These are phyloP conservation scores for Kwoniella sp. DNA, from an alignment of 768 basidiomycete genomes.

Conservation along the genomic window DNA sequence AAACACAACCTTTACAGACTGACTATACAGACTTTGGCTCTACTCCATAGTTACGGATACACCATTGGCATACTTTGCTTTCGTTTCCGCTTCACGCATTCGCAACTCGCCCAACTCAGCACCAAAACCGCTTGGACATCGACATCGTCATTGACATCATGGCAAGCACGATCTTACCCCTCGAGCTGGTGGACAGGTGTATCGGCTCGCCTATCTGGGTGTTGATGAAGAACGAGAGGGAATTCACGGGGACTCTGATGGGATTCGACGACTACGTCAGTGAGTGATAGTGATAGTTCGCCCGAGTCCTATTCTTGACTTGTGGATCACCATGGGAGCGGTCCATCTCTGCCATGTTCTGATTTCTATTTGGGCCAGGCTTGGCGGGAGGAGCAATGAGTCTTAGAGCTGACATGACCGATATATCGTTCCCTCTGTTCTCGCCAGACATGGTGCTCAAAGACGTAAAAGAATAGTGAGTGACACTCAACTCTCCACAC, in stretches of 20 bases:
- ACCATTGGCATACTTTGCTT: constrained; percentile 4
- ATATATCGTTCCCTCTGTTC: too few species aligned
- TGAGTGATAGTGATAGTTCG: constrained; percentile 61
- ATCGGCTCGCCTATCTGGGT: constrained; percentile 98
- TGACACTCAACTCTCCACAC: constrained; percentile 19
- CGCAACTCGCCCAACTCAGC: background rate
- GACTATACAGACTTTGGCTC: too few species aligned
- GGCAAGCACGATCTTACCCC: constrained; percentile 92
- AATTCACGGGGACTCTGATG: constrained; percentile 90
- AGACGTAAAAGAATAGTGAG: constrained; percentile 94
- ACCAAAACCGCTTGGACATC: background rate
- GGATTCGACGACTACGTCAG: constrained; percentile 99
- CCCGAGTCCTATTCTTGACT: too few species aligned
- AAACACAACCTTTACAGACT: too few species aligned
- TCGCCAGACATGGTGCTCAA: constrained; percentile 66
- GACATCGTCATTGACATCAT: constrained; percentile 57
- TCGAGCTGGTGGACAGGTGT: constrained; percentile 95
- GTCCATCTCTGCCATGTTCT: background rate
- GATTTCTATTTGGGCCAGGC: too few species aligned
- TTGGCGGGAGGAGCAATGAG: too few species aligned
- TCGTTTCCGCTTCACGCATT: too few species aligned
- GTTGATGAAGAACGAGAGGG: constrained; percentile 95
- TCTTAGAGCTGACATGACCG: constrained; percentile 10
- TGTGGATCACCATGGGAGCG: too few species aligned
- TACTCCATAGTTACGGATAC: too few species aligned